Percentiles rank a stretch among this genome's conserved stretches.
Conservation (phyloP, 2,329 filamentous ascomycete genomes). For the Ceratocystiopsis sp. region DNA sequence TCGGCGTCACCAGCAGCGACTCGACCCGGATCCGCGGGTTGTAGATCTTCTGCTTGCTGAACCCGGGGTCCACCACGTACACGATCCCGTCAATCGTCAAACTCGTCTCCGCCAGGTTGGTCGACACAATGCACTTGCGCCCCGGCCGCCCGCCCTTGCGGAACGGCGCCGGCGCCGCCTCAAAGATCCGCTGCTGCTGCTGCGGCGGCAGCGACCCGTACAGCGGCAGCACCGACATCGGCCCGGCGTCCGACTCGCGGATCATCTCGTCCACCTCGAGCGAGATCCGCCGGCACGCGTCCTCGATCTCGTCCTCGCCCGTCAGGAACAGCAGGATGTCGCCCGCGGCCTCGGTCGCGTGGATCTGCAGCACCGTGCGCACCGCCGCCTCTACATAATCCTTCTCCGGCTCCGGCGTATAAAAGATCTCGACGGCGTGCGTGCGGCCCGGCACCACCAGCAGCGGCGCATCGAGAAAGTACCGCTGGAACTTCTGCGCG, state of each 20-base stretch:
- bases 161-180: slow-evolving; percentile 60
- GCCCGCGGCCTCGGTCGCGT: slow-evolving; percentile 79
- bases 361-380: slow-evolving; percentile 89
- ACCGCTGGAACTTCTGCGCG: slow-evolving; percentile 93
- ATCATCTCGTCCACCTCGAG: slow-evolving; percentile 86
- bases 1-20: slow-evolving; percentile 90
- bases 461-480: slow-evolving; percentile 88
- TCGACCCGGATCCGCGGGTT: slow-evolving; percentile 94
- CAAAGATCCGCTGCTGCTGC: slow-evolving; percentile 92
- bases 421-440: slow-evolving; percentile 94
- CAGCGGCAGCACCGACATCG: slow-evolving; percentile 76
- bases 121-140: slow-evolving; percentile 86
- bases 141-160: slow-evolving; percentile 67
- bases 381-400: slow-evolving; percentile 95
- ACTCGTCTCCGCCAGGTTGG: slow-evolving; percentile 95
- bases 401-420: slow-evolving; percentile 87
- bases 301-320: slow-evolving; percentile 96
- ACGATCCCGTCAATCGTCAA: slow-evolving; percentile 98
- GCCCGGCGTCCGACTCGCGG: slow-evolving; percentile 79
- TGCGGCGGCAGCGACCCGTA: slow-evolving; percentile 86
- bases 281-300: slow-evolving; percentile 79
- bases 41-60: slow-evolving; percentile 99
- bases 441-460: slow-evolving; percentile 90
- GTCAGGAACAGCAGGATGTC: slow-evolving; percentile 92
- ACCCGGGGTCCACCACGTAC: slow-evolving; percentile 96